A percentile compares a stretch with the other conserved stretches of the same genome.
Evolutionary conservation across 352 stramenopile genomes (phyloP).

Genomic region (Peronospora belbahrii): DNA sequence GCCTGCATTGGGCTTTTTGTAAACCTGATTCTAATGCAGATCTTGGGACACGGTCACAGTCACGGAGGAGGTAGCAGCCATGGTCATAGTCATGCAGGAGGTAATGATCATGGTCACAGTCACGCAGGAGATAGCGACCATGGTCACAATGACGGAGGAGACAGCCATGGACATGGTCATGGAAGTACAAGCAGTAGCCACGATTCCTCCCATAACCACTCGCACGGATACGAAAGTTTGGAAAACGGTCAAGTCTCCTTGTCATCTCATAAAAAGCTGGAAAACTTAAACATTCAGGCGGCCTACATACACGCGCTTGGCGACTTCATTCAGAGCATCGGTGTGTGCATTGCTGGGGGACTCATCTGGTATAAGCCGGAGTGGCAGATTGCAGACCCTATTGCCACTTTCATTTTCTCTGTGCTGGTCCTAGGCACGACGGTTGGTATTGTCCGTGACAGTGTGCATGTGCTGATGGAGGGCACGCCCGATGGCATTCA

Average conservation of each 20-base stretch:
- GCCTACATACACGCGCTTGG: conserved; percentile 96
- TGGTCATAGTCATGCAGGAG: conserved; percentile 22
- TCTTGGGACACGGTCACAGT: conserved; percentile 80
- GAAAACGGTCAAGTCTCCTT: conserved; percentile 18
- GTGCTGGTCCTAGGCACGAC: conserved; percentile 92
- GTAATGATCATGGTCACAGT: conserved; percentile 33
- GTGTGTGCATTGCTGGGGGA: conserved; percentile 91
- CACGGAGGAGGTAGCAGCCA: conserved; percentile 27
- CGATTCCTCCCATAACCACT: conserved; percentile 18
- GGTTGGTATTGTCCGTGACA: conserved; percentile 85
- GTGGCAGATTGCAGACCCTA: conserved; percentile 95
- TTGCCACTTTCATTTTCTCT: conserved; percentile 97
- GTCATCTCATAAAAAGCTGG: conserved; percentile 34
- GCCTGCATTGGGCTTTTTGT: conserved; percentile 92
- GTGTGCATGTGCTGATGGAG: conserved; percentile 93
- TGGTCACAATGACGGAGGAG: conserved; percentile 26
- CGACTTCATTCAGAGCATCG: conserved; percentile 95
- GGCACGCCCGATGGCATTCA: conserved; percentile 90
- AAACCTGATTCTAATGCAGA: conserved; percentile 93
- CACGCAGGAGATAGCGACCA: conserved; percentile 25
- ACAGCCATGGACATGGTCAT: conserved; percentile 26
- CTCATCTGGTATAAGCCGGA: conserved; percentile 95
- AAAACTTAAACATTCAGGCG: conserved; percentile 94
- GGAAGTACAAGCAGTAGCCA: conserved; percentile 13
- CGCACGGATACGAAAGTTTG: conserved; percentile 24